Conservation (phyloP, 176 grass and related monocot species). For the Carex myosuroides region DNA sequence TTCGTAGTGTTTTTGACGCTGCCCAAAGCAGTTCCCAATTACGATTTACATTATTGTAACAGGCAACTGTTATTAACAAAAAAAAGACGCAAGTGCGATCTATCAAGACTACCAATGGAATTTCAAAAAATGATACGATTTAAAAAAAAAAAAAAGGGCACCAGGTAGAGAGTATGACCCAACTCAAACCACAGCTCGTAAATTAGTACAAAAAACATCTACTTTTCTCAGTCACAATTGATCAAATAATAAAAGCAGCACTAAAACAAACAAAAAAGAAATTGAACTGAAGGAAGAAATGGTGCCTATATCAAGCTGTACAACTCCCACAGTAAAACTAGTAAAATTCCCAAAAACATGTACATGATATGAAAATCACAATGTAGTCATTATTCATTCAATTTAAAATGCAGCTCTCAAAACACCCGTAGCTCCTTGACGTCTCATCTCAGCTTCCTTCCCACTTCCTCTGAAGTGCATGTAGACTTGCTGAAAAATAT, state of each 20-base stretch:
- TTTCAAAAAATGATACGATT: neutral
- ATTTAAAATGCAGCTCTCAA: slow-evolving; percentile 63
- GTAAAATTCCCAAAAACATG: slow-evolving; percentile 18
- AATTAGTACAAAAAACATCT: slow-evolving; percentile 6
- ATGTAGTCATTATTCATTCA: slow-evolving; percentile 1
- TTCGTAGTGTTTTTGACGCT: too few species aligned
- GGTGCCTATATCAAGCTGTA: slow-evolving; percentile 17
- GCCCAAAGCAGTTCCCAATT: too few species aligned
- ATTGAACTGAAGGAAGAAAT: slow-evolving; percentile 8
- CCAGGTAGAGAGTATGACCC: neutral
- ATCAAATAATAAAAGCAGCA: slow-evolving; percentile 18
- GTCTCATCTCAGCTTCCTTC: slow-evolving; percentile 64
- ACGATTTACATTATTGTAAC: too few species aligned
- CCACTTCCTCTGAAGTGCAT: slow-evolving; percentile 90
- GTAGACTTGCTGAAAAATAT: slow-evolving; percentile 56
- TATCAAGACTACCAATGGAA: neutral
- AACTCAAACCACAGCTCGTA: neutral
- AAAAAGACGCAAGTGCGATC: too few species aligned
- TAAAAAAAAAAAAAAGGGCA: neutral
- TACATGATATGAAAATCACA: slow-evolving; percentile 24
- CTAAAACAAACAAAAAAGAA: slow-evolving; percentile 13
- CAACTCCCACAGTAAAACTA: neutral
- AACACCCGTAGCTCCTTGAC: slow-evolving; percentile 51
- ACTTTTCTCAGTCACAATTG: slow-evolving; percentile 6
- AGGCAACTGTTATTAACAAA: too few species aligned